Percentiles rank a stretch among this genome's conserved stretches.
phyloP scores from a whole-genome alignment of 2,329 filamentous ascomycete genomes.

The Cadophora luteo-olivacea region DNA sequence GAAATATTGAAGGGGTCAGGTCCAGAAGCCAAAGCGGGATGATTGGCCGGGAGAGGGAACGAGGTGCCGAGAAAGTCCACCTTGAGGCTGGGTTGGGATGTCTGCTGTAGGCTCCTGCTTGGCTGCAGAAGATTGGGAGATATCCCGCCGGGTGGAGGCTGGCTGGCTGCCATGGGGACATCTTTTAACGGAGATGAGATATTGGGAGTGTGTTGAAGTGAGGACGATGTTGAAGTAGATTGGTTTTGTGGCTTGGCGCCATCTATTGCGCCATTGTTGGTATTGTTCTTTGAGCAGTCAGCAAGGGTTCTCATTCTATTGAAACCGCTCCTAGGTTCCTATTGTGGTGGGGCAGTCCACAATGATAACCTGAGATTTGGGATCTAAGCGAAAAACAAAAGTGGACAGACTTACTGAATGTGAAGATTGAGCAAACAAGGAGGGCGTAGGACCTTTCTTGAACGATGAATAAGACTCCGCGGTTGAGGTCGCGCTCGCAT shows the following conservation, averaged over 20 bases:
- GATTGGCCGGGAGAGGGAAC: background rate
- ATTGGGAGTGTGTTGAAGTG: conserved; percentile 10
- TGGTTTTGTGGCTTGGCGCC: background rate
- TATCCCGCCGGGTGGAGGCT: conserved; percentile 30
- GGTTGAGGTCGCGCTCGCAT: background rate
- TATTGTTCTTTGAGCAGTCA: conserved; percentile 7
- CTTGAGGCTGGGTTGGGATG: background rate
- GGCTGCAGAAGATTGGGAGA: conserved; percentile 27
- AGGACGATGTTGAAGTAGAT: conserved; percentile 10
- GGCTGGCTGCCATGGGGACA: conserved; percentile 27
- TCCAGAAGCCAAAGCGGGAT: background rate
- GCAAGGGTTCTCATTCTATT: background rate
- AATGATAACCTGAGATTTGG: background rate
- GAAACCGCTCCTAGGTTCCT: background rate
- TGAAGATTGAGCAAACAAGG: conserved; percentile 18
- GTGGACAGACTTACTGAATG: conserved; percentile 23
- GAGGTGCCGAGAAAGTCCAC: background rate
- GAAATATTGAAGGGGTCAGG: conserved; percentile 29
- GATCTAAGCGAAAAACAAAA: background rate
- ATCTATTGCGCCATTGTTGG: conserved; percentile 8
- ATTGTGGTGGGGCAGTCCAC: conserved; percentile 7
- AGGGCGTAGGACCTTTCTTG: background rate
- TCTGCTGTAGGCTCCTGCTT: conserved; percentile 7
- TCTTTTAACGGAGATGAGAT: conserved; percentile 32
- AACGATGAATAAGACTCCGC: background rate